Conservation (phyloP, 768 basidiomycete species). For the Collybia sordida region DNA sequence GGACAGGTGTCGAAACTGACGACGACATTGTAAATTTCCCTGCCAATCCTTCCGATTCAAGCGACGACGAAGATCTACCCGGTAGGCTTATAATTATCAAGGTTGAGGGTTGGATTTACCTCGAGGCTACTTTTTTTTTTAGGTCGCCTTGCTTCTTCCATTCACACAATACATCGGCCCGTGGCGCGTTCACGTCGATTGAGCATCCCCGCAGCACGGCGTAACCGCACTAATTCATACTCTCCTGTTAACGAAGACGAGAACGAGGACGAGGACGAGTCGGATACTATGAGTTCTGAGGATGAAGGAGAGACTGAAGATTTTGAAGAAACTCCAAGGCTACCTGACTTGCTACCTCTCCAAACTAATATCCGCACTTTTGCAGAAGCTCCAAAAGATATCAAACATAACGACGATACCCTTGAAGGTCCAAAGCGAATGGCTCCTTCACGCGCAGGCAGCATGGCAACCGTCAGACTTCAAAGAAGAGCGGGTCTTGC, state of each 20-base stretch:
- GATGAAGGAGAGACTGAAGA: conserved; percentile 54
- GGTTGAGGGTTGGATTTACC: conserved; percentile 2
- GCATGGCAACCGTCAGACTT: conserved; percentile 72
- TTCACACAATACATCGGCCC: conserved; percentile 85
- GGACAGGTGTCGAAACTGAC: conserved; percentile 70
- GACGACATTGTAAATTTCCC: conserved; percentile 53
- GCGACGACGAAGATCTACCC: conserved; percentile 59
- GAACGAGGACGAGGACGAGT: conserved; percentile 34
- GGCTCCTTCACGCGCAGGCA: conserved; percentile 46
- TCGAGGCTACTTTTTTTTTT: conserved; percentile 23
- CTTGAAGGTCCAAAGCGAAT: conserved; percentile 11
- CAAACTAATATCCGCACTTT: conserved; percentile 8
- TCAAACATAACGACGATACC: background rate
- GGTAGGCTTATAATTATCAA: conserved; percentile 23
- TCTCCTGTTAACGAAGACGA: conserved; percentile 30
- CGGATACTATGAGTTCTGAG: conserved; percentile 38
- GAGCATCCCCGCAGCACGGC: conserved; percentile 22
- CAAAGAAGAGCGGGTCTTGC: conserved; percentile 74
- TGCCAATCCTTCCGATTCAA: conserved; percentile 53
- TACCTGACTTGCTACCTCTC: conserved; percentile 17
- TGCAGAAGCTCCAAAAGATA: conserved; percentile 14
- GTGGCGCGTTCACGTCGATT: conserved; percentile 62
- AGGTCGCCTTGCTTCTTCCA: conserved; percentile 72
- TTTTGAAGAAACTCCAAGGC: conserved; percentile 56
- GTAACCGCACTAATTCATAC: conserved; percentile 15